These are phyloP conservation scores for Zygosaccharomyces kombuchaensis DNA, from an alignment of 805 yeast species.

Conservation along the genomic window DNA sequence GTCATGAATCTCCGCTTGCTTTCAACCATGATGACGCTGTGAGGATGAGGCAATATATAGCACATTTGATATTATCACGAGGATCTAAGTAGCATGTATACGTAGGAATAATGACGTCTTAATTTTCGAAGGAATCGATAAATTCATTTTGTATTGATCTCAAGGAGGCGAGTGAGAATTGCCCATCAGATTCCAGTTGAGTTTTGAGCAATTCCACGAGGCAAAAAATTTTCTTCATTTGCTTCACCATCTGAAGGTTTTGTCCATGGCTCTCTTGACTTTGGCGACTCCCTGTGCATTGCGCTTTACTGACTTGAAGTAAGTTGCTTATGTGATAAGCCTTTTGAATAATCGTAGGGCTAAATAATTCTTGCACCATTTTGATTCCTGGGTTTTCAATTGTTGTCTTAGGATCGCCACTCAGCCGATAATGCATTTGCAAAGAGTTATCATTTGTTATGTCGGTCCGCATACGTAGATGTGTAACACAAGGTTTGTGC, in stretches of 20 bases:
- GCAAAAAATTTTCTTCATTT: conserved; percentile 29
- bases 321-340: conserved; percentile 28
- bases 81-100: conserved; percentile 1
- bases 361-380: conserved; percentile 28
- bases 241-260: conserved; percentile 4
- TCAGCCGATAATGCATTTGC: conserved; percentile 33
- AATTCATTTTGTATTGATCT: conserved; percentile 28
- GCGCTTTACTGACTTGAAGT: conserved; percentile 7
- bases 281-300: neutral
- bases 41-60: conserved; percentile 49
- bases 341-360: conserved; percentile 22
- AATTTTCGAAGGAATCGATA: conserved; percentile 11
- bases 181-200: conserved; percentile 10
- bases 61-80: conserved; percentile 26
- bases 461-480: conserved; percentile 37
- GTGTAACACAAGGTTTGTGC: conserved; percentile 35
- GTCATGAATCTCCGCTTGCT: conserved; percentile 45
- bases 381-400: conserved; percentile 34
- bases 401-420: conserved; percentile 17
- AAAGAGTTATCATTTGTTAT: conserved; percentile 16
- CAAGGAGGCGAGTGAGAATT: conserved; percentile 17
- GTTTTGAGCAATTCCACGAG: conserved; percentile 27
- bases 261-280: conserved; percentile 10
- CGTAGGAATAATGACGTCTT: neutral
- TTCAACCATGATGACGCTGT: conserved; percentile 70